phyloP scores from a whole-genome alignment of 768 basidiomycete species.

The Cytidiella melzeri region DNA sequence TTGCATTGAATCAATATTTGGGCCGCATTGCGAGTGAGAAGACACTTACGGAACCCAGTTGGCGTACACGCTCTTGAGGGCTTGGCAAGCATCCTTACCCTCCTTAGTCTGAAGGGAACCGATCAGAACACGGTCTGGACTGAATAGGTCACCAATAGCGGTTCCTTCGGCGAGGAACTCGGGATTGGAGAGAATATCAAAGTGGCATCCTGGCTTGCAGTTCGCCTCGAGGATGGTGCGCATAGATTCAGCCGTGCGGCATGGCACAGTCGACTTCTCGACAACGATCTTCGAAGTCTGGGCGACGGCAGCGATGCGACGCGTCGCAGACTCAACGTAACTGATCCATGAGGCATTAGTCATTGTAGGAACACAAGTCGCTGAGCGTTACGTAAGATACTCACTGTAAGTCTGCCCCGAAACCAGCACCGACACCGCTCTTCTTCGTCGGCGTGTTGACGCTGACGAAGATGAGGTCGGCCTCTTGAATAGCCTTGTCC shows the following conservation, averaged over 20 bases:
- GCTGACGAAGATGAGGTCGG: constrained; percentile 96
- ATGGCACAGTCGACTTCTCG: constrained; percentile 98
- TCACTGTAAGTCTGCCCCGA: constrained; percentile 97
- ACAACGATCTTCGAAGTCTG: constrained; percentile 95
- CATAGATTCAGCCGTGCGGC: constrained; percentile 98
- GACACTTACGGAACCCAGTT: constrained; percentile 91
- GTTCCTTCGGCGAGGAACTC: constrained; percentile 99
- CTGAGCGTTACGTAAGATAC: constrained; percentile 26
- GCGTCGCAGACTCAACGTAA: constrained; percentile 95
- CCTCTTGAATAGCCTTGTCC: constrained; percentile 87
- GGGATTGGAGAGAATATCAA: constrained; percentile 98
- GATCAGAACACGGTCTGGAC: constrained; percentile 93
- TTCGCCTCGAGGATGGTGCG: constrained; percentile 98
- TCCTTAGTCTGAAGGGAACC: constrained; percentile 89
- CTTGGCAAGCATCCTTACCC: constrained; percentile 73
- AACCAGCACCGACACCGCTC: constrained; percentile 94
- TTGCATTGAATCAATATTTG: background rate
- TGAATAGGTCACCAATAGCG: constrained; percentile 83
- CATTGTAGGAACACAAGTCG: background rate
- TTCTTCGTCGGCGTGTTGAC: constrained; percentile 99
- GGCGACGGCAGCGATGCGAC: constrained; percentile 90
- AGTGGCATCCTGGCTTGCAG: constrained; percentile 83
- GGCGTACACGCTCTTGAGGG: constrained; percentile 78
- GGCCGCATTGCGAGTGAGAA: constrained; percentile 3
- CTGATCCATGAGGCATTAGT: constrained; percentile 35